Evolutionary conservation across 2,329 filamentous ascomycete species (phyloP), one percentile per base, ranked within the genome.

Genomic region (Epichloe sylvatica): DNA sequence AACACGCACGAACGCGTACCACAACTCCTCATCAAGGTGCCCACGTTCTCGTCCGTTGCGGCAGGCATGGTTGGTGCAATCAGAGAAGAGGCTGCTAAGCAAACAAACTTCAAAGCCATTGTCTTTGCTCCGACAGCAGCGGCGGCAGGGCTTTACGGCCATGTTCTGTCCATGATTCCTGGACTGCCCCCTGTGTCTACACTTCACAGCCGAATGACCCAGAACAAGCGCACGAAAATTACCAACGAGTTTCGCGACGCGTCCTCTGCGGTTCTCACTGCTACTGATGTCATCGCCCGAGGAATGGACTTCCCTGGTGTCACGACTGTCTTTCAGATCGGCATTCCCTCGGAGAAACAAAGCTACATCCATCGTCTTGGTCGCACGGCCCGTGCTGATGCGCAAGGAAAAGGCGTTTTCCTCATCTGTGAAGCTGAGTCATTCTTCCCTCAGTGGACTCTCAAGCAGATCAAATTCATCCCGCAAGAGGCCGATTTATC

Each of bases 1-100:
- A 84, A 82, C 53, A 92, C 86, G 1, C 86, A 94, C 60, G 72
- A 85, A 53, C 75, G 77, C 19, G 83, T 94, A 3, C 82, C 84
- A 0, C 89, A 94, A 65, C 77, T 81, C 52, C 68, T 83, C 15
- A 76, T 91, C 52, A 69, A 71, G 30, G 71, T 89, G 55, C 73
- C 87, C n/a, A 74, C 79, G 2, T 73, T 95, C 46, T 73, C 86
- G 41, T 81, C 87, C 55, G 72, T 91, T 62, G 74, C 67, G 50
- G 73, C 69, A 57, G 78, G 63, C 46, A 73, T 83, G 56, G 72
- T 82, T 49, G 75, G 77, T 36, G 74, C 79, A 51, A 68, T 83
- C 17, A 66, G 68, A 3, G 62, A 70, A 50, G 74, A 78, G 54
- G 61, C 64, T 9, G 58, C 62, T 4, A 60, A 62, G 45, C 57